Evolutionary conservation across 78 protist genomes (phyloP).

Genomic region (Dictyostelium intermedium): DNA sequence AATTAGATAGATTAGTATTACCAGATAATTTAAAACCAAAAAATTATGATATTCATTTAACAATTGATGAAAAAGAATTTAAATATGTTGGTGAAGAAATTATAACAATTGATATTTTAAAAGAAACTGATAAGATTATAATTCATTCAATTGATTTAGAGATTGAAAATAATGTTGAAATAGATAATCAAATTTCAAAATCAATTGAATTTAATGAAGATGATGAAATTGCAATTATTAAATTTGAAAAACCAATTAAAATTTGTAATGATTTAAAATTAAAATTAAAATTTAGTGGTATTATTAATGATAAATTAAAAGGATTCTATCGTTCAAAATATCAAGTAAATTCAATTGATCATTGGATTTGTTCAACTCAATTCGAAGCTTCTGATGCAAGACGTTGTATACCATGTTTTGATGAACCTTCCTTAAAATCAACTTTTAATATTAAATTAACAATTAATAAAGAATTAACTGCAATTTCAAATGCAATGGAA

Average conservation of each 20-base stretch:
- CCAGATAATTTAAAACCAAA: conserved; percentile 58
- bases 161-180: neutral
- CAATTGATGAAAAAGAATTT: conserved; percentile 70
- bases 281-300: conserved; percentile 35
- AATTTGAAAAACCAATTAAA: neutral
- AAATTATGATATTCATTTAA: conserved; percentile 59
- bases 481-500: conserved; percentile 47
- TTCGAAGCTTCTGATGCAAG: conserved; percentile 94
- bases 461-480: neutral
- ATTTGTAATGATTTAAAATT: too few relatives aligned
- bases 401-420: conserved; percentile 92
- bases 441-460: conserved; percentile 65
- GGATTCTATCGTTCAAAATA: conserved; percentile 75
- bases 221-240: conserved; percentile 31
- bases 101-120: conserved; percentile 1
- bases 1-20: conserved; percentile 15
- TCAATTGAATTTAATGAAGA: neutral
- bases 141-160: conserved; percentile 55
- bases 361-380: conserved; percentile 83
- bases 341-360: neutral
- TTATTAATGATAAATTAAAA: conserved; percentile 37
- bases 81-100: conserved; percentile 70
- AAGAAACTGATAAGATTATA: conserved; percentile 12
- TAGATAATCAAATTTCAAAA: neutral
- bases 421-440: conserved; percentile 94